Evolutionary conservation across 139 green algal genomes (phyloP).

Genomic region (Astrephomene gubernaculifera): DNA sequence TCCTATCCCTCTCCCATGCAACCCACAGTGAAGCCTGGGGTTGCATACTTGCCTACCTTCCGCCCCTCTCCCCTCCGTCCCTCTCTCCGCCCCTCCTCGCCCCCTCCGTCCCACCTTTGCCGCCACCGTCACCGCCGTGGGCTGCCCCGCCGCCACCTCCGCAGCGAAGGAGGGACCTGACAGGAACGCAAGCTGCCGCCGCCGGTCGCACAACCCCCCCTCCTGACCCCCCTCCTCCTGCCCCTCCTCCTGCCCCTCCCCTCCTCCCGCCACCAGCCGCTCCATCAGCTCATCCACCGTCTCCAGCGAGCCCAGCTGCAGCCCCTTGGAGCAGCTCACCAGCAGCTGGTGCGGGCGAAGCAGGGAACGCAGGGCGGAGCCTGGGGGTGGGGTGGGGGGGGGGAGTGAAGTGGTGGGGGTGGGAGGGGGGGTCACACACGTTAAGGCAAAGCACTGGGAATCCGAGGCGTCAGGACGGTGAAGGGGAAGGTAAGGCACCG

Average conservation of each 20-base stretch:
- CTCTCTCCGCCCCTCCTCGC: no score
- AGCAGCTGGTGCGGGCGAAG: slow-evolving; percentile 65
- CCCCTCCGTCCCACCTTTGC: slow-evolving; percentile 26
- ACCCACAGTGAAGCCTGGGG: no score
- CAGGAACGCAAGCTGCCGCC: slow-evolving; percentile 72
- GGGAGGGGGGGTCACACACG: no score
- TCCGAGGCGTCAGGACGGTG: no score
- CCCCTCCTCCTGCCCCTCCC: no score
- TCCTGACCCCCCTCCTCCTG: no score
- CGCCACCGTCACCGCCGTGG: slow-evolving; percentile 66
- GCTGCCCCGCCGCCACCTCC: slow-evolving; percentile 77
- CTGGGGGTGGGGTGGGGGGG: neutral
- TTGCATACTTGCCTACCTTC: no score
- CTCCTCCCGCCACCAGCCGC: neutral
- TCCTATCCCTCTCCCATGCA: no score
- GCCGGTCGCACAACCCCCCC: no score
- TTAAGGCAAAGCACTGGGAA: no score
- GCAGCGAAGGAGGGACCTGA: slow-evolving; percentile 93
- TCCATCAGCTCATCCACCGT: slow-evolving; percentile 72
- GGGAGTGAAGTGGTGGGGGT: neutral
- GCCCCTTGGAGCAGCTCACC: slow-evolving; percentile 87
- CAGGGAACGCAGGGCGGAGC: neutral
- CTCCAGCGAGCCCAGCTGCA: slow-evolving; percentile 82
- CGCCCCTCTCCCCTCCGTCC: no score
- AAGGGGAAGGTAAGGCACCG: no score